These are phyloP conservation scores for Aureobasidium pullulans DNA, from an alignment of 2,329 filamentous ascomycete genomes.

Conservation along the genomic window DNA sequence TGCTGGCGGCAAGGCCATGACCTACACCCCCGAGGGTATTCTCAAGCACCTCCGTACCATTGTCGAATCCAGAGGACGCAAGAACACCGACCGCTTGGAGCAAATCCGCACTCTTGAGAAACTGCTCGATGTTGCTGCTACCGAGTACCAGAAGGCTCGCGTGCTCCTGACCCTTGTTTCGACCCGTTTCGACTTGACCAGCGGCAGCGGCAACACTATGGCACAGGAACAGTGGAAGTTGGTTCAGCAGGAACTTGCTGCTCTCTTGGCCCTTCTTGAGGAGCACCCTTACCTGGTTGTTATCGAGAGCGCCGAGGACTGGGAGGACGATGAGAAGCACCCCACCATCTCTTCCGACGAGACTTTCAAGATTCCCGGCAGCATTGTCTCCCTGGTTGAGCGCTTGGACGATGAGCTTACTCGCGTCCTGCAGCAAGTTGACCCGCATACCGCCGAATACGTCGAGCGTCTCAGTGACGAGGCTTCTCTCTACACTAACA, in stretches of 20 bases:
- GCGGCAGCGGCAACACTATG: constrained; percentile 75
- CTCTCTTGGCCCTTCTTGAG: constrained; percentile 72
- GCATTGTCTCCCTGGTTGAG: constrained; percentile 89
- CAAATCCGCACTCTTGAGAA: constrained; percentile 98
- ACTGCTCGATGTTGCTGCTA: constrained; percentile 78
- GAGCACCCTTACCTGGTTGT: constrained; percentile 74
- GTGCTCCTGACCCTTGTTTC: constrained; percentile 88
- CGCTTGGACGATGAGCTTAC: constrained; percentile 95
- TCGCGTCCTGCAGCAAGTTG: constrained; percentile 92
- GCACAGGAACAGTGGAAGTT: constrained; percentile 94
- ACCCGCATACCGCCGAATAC: constrained; percentile 97
- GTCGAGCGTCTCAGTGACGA: constrained; percentile 93
- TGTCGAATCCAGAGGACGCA: constrained; percentile 93
- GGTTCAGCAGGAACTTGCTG: constrained; percentile 77
- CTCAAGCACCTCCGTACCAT: constrained; percentile 93
- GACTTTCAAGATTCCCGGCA: constrained; percentile 86
- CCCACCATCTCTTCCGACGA: constrained; percentile 66
- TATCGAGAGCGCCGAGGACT: constrained; percentile 88
- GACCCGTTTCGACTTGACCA: constrained; percentile 86
- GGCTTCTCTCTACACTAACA: constrained; percentile 80
- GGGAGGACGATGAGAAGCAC: constrained; percentile 96
- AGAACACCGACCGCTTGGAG: constrained; percentile 92
- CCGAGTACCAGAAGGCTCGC: constrained; percentile 88
- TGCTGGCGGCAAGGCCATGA: constrained; percentile 77
- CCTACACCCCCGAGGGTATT: constrained; percentile 95